phyloP scores from a whole-genome alignment of 1,284 basidiomycete species.

The Neonothopanus nambi region DNA sequence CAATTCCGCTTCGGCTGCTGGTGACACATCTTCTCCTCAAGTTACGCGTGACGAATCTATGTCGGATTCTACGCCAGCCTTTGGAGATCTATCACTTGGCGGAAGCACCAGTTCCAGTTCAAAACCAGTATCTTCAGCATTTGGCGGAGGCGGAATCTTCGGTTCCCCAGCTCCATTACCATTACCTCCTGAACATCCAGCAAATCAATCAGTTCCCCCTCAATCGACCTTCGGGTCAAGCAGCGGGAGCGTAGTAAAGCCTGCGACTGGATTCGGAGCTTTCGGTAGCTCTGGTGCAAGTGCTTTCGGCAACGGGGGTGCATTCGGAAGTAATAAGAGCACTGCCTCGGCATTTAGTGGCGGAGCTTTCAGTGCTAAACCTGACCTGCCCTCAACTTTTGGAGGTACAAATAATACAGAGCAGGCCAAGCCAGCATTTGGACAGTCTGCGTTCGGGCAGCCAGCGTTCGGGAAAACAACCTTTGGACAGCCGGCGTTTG shows the following conservation, averaged over 20 bases:
- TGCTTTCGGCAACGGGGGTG: slow-evolving; percentile 21
- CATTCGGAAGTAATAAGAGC: slow-evolving; percentile 5
- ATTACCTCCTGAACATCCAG: slow-evolving; percentile 11
- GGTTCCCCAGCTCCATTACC: slow-evolving; percentile 13
- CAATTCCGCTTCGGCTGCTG: slow-evolving; percentile 22
- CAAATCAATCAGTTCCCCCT: slow-evolving; percentile 10
- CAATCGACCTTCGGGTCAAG: slow-evolving; percentile 1
- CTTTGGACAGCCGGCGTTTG: slow-evolving; percentile 22
- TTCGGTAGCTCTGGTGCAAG: slow-evolving; percentile 31
- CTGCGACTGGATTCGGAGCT: slow-evolving; percentile 25
- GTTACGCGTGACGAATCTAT: slow-evolving; percentile 36
- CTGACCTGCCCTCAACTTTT: slow-evolving; percentile 8
- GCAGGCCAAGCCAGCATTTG: slow-evolving; percentile 8
- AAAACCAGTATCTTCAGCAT: slow-evolving; percentile 16
- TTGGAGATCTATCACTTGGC: slow-evolving; percentile 39
- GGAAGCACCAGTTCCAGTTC: slow-evolving; percentile 18
- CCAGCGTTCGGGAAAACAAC: slow-evolving; percentile 16
- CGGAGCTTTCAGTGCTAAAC: slow-evolving; percentile 15
- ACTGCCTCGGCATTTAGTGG: slow-evolving; percentile 8
- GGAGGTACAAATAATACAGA: neutral
- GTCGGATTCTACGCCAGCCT: slow-evolving; percentile 35
- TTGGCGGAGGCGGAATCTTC: slow-evolving; percentile 15
- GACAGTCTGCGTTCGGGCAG: slow-evolving; percentile 12
- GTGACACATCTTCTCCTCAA: slow-evolving; percentile 18
- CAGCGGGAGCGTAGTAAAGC: slow-evolving; percentile 19